Evolutionary conservation across 768 basidiomycete genomes (phyloP).

Genomic region (Peribolospora kevripleyi): DNA sequence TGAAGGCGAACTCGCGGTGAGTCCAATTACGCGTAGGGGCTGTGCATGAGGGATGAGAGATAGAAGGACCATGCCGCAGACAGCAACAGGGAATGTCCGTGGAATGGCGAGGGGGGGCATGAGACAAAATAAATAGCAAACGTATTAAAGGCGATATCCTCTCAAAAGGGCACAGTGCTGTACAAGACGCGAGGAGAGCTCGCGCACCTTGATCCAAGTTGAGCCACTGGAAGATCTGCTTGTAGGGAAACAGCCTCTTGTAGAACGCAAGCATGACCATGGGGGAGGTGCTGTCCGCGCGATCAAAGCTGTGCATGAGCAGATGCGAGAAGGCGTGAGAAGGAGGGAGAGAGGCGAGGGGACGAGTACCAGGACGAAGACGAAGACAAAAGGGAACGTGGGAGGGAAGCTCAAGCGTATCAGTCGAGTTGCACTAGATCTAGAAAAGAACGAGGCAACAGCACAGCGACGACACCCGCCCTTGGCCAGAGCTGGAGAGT

Average conservation of each 20-base stretch:
- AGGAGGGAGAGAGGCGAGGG: constrained; percentile 7
- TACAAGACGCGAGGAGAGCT: not conserved
- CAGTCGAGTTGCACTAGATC: constrained; percentile 1
- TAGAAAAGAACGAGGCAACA: not conserved
- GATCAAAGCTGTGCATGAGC: constrained; percentile 66
- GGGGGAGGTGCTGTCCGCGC: constrained; percentile 33
- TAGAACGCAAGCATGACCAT: constrained; percentile 53
- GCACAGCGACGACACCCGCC: no score
- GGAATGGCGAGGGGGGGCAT: not conserved
- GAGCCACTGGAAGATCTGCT: constrained; percentile 78
- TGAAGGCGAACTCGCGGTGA: constrained; percentile 88
- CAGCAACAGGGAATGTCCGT: not conserved
- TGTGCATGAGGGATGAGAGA: constrained; percentile 6
- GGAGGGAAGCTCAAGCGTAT: constrained; percentile 25
- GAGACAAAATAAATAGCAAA: not conserved
- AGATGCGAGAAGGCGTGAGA: constrained; percentile 40
- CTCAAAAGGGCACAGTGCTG: no score
- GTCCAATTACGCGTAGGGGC: constrained; percentile 53
- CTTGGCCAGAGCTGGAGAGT: no score
- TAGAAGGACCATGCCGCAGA: no score
- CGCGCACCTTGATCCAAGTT: constrained; percentile 56
- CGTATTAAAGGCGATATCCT: not conserved
- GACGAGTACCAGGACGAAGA: constrained; percentile 31
- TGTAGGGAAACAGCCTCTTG: constrained; percentile 75
- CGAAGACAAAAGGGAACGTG: constrained; percentile 37